Percentiles rank a stretch among this genome's conserved stretches.
Conservation (phyloP, 148 eudicot genomes). For the Camellia lanceoleosa region DNA sequence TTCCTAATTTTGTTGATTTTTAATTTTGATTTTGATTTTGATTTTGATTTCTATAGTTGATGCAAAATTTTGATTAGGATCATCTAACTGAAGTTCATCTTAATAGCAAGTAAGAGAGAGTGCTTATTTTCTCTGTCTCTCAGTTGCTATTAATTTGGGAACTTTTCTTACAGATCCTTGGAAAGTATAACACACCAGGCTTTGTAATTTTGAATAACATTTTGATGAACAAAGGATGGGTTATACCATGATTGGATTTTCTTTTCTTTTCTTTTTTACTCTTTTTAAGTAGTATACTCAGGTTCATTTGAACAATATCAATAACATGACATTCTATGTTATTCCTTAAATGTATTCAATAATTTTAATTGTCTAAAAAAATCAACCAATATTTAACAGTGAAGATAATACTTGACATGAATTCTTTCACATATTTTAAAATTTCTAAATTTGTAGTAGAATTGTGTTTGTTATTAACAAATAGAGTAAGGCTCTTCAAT, state of each 20-base stretch:
- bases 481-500: too few relatives aligned
- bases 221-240: slow-evolving; percentile 34
- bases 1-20: slow-evolving; percentile 16
- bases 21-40: neutral
- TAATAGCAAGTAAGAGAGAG: slow-evolving; percentile 33
- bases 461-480: too few relatives aligned
- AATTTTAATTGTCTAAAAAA: too few relatives aligned
- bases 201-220: slow-evolving; percentile 52
- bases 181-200: slow-evolving; percentile 38
- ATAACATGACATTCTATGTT: too few relatives aligned
- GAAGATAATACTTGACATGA: too few relatives aligned
- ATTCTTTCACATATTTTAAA: too few relatives aligned
- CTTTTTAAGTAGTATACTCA: too few relatives aligned
- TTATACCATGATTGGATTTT: neutral
- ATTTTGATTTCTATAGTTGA: neutral
- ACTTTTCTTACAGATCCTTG: slow-evolving; percentile 56
- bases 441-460: too few relatives aligned
- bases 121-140: neutral
- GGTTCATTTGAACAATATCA: too few relatives aligned
- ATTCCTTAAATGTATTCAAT: too few relatives aligned
- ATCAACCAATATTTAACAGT: too few relatives aligned
- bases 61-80: slow-evolving; percentile 29
- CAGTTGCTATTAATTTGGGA: slow-evolving; percentile 73
- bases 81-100: slow-evolving; percentile 43
- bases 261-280: neutral